phyloP scores from a whole-genome alignment of 768 basidiomycete species.

The Clitopilus hobsonii region DNA sequence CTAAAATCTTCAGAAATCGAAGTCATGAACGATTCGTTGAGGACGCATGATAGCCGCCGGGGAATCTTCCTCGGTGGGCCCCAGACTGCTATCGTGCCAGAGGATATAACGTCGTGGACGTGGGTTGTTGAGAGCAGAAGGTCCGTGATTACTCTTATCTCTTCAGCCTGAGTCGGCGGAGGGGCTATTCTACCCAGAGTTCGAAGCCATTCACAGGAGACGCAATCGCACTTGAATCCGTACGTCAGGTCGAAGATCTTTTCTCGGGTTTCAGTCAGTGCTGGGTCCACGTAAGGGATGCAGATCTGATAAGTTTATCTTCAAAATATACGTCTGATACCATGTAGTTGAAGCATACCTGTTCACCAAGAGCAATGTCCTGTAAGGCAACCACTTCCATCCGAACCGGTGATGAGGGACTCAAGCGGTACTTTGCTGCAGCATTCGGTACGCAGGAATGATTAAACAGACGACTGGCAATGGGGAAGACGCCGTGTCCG shows the following conservation, averaged over 20 bases:
- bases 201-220: constrained; percentile 46
- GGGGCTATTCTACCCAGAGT: constrained; percentile 29
- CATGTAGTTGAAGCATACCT: constrained; percentile 38
- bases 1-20: constrained; percentile 61
- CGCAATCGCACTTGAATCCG: constrained; percentile 62
- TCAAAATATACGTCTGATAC: background rate
- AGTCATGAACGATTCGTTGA: constrained; percentile 58
- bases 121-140: background rate
- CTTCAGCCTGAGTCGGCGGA: constrained; percentile 14
- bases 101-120: background rate
- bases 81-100: background rate
- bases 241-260: constrained; percentile 59
- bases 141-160: background rate
- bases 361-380: constrained; percentile 53
- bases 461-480: constrained; percentile 78
- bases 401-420: constrained; percentile 25
- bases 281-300: constrained; percentile 77
- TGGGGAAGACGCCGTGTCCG: constrained; percentile 73
- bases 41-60: constrained; percentile 29
- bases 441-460: constrained; percentile 80
- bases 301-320: constrained; percentile 45
- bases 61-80: constrained; percentile 36
- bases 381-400: constrained; percentile 69
- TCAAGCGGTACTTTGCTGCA: constrained; percentile 52
- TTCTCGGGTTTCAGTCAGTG: constrained; percentile 55